Base-by-base conservation (phyloP, 108 stramenopile genomes). In the Nitzschia palea region DNA sequence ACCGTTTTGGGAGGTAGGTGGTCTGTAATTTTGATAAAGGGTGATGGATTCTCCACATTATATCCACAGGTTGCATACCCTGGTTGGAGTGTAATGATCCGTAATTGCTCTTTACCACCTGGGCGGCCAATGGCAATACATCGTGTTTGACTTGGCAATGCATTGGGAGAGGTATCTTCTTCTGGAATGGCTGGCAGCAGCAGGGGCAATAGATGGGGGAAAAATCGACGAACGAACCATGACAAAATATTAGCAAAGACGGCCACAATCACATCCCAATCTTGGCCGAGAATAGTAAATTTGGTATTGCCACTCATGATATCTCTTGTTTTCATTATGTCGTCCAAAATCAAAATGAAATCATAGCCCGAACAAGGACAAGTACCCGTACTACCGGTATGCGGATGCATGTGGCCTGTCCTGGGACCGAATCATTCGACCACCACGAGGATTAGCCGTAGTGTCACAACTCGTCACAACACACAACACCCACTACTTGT, bases 101-200 rank as follows among this genome's bases (percentile, higher is more conserved):
- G 79, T 23, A 95, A 62, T 65, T 91, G 94, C 42, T 91, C 90
- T 57, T 74, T 62, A 9, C 94, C 94, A 14, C 94, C 94, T 14
- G 90, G 90, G 18, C 88, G 71, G 26, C 86, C 90, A 58, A 91
- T 91, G 47, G 84, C 83, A 56, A 92, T 73, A 58, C 91, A 92
- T 67, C 70, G 68, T 1, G 90, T 86, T 59, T 70, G 70, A 22
- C 6, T 33, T 28, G 44, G 57, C 17, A 30, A 33, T 22, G 60
- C n/a, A 1, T 52, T 48, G 2, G 55, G n/a, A 44, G 0, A 43
- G 8, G 36, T 67, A 23, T 55, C 68, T 58, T 80, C 59, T 80
- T 74, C 63, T 28, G 44, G 31, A 40, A 74, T 70, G 14, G 4
- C 29, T 26, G 90, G 90, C 1, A 91, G 63, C 33, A 91, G 74